Conservation (phyloP, 495 filamentous ascomycete species). For the Achaetomiella virescens region DNA sequence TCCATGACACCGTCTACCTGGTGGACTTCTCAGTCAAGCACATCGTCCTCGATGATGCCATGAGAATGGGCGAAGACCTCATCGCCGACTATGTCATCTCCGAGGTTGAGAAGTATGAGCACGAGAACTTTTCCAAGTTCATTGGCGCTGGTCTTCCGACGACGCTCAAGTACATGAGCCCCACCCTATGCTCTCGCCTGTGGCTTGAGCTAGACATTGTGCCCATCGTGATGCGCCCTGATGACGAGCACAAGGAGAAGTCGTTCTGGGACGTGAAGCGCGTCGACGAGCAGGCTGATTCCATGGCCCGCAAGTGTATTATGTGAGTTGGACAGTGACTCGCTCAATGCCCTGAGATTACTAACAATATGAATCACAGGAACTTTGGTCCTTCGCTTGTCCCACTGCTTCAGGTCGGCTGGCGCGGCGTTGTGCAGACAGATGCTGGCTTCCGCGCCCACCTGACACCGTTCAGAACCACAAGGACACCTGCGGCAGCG, state of each 20-base stretch:
- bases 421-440: slow-evolving; percentile 66
- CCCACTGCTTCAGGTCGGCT: slow-evolving; percentile 70
- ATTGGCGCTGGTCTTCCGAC: slow-evolving; percentile 56
- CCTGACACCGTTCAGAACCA: slow-evolving; percentile 58
- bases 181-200: slow-evolving; percentile 61
- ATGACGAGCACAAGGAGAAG: slow-evolving; percentile 40
- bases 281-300: slow-evolving; percentile 80
- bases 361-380: slow-evolving; percentile 40
- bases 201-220: slow-evolving; percentile 78
- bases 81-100: slow-evolving; percentile 51
- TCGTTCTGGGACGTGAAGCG: slow-evolving; percentile 49
- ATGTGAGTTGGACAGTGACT: slow-evolving; percentile 38
- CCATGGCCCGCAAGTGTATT: slow-evolving; percentile 76
- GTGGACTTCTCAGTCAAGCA: slow-evolving; percentile 65
- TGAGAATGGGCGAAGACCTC: slow-evolving; percentile 34
- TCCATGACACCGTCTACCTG: slow-evolving; percentile 73
- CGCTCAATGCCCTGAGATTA: too few species aligned
- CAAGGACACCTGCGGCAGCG: slow-evolving; percentile 50
- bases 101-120: slow-evolving; percentile 51
- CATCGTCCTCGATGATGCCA: slow-evolving; percentile 35
- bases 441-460: slow-evolving; percentile 60
- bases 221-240: slow-evolving; percentile 50
- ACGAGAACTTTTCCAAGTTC: slow-evolving; percentile 60
- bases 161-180: slow-evolving; percentile 46
- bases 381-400: slow-evolving; percentile 70